Evolutionary conservation across 2,329 filamentous ascomycete genomes (phyloP), one percentile per base, ranked within the genome.

Genomic region (Gnomoniopsis smithogilvyi): DNA sequence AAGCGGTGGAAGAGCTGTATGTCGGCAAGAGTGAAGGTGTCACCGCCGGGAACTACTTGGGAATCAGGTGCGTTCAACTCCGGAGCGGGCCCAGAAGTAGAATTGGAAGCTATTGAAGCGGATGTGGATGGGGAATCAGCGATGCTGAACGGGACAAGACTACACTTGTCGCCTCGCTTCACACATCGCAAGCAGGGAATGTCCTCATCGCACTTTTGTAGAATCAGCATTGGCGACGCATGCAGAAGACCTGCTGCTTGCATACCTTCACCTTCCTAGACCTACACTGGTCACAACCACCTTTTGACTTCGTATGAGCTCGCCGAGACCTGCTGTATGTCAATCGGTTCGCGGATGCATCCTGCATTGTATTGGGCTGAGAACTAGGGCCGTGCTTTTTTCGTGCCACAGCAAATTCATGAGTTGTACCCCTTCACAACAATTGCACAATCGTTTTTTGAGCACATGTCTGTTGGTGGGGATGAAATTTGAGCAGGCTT

Each of bases 1-100:
- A 66, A 69, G 49, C 67, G 65, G 24, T 62, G 65, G 56, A 63
- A 68, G 34, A 69, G 60, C 4, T 60, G 51, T 30, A 68, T 65
- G 53, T 69, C 67, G 36, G 45, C 38, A 26, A 61, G 57, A 22
- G 45, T 54, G 50, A 67, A 69, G 3, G 58, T 46, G 3, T 60
- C 62, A 26, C 52, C 33, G 33, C 19, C 21, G 10, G 56, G 58
- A 6, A 47, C 12, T 30, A n/a, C 11, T 22, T 30, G 17, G 15
- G 34, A 34, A 30, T 12, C 30, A 17, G 3, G n/a, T 17, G 19
- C 34, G 49, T n/a, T n/a, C n/a, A 22, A 33, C 8, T 26, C 30
- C 26, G 55, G 17, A 30, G 53, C 53, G 30, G 52, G 50, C 19
- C 47, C 58, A n/a, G n/a, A n/a, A n/a, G n/a, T n/a, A n/a, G n/a